These are phyloP conservation scores for Entelexis sorbosivorans DNA, from an alignment of 1,139 yeast genomes.

Conservation along the genomic window DNA sequence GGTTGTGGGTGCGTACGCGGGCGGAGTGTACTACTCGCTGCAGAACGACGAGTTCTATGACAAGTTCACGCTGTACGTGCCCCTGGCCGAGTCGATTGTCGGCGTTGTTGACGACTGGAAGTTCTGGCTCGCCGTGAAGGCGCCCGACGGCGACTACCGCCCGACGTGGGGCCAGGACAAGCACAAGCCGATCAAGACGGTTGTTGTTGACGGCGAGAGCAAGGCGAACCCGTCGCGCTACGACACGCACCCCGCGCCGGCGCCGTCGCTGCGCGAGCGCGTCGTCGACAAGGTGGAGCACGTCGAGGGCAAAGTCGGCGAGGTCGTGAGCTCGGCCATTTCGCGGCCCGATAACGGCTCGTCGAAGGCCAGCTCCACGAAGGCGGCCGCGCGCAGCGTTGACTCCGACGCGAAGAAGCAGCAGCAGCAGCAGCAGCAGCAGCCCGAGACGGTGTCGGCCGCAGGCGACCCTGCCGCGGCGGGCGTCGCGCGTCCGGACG, in stretches of 20 bases:
- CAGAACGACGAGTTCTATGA: conserved; percentile 34
- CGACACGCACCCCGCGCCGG: conserved; percentile 2
- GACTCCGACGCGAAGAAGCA: not conserved
- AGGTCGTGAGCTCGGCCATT: not conserved
- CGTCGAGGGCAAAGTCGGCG: conserved; percentile 2
- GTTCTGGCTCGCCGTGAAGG: conserved; percentile 21
- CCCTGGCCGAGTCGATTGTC: conserved; percentile 46
- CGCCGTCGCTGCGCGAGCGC: not conserved
- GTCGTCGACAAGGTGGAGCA: not conserved
- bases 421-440: not conserved
- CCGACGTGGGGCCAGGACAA: not conserved
- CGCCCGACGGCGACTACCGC: conserved; percentile 3
- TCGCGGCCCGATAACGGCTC: not conserved
- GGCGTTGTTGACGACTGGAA: conserved; percentile 40
- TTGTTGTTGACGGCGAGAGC: conserved; percentile 8
- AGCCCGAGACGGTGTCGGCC: no score
- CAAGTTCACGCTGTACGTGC: conserved; percentile 46
- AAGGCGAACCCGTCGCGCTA: conserved; percentile 13
- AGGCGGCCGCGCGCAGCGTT: not conserved
- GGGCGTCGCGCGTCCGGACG: not conserved
- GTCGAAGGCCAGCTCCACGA: not conserved
- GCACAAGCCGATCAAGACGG: conserved; percentile 7
- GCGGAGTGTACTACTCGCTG: conserved; percentile 33
- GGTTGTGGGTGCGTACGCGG: conserved; percentile 29
- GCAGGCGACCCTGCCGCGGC: no score